phyloP scores from a whole-genome alignment of 2,329 filamentous ascomycete genomes.

The Pseudogymnoascus sp. region DNA sequence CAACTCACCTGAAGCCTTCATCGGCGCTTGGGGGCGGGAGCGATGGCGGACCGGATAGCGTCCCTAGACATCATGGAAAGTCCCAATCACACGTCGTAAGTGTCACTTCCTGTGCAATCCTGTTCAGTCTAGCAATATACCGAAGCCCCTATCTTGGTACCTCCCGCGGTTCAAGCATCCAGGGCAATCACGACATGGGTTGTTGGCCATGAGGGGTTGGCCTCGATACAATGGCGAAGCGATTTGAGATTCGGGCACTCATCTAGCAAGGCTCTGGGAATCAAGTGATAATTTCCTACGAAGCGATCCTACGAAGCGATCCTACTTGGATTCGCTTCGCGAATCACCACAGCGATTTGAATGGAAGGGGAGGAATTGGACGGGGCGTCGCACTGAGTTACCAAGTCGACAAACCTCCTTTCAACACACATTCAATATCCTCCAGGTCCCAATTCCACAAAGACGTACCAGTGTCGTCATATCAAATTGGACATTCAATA shows the following conservation, averaged over 20 bases:
- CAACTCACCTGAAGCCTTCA: slow-evolving; percentile 72
- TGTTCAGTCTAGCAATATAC: not conserved
- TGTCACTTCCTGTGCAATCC: slow-evolving; percentile 24
- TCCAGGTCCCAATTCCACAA: not conserved
- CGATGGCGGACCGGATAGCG: slow-evolving; percentile 33
- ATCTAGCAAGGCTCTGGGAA: not conserved
- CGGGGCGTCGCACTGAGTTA: not conserved
- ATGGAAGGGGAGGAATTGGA: not conserved
- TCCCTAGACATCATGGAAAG: slow-evolving; percentile 71
- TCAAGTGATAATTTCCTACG: not conserved
- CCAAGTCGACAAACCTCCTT: not conserved
- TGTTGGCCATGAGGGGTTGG: not conserved
- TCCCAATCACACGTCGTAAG: slow-evolving; percentile 79
- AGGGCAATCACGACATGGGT: not conserved
- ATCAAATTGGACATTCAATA: slow-evolving; percentile 1
- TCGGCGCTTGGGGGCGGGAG: slow-evolving; percentile 33
- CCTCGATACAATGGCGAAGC: not conserved
- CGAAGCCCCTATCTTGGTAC: not conserved
- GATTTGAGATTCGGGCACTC: not conserved
- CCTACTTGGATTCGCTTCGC: not conserved
- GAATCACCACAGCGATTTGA: not conserved
- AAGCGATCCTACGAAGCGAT: not conserved
- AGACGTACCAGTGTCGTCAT: not conserved
- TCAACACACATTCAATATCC: not conserved
- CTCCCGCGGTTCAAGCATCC: not conserved